phyloP scores from a whole-genome alignment of 805 yeast species.

The Yarrowia sp. region DNA sequence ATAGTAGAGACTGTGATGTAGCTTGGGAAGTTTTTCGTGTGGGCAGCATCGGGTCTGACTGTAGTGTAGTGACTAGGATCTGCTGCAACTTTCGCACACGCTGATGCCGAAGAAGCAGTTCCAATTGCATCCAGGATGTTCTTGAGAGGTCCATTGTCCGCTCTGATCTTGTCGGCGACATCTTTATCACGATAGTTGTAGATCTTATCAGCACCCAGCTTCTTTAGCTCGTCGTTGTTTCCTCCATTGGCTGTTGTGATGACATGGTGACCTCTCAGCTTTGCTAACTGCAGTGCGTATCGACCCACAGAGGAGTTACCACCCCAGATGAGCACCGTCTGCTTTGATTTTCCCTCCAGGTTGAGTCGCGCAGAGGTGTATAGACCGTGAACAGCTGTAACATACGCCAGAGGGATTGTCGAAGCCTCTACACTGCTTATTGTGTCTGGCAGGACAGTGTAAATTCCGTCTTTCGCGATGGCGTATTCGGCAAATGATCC shows the following conservation, averaged over 20 bases:
- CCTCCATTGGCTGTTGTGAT: not conserved
- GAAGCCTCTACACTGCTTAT: not conserved
- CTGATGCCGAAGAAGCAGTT: not conserved
- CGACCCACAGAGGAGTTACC: slow-evolving; percentile 15
- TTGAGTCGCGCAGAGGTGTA: not conserved
- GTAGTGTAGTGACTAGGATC: not conserved
- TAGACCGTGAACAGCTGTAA: slow-evolving; percentile 3
- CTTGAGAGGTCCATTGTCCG: not conserved
- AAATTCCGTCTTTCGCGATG: slow-evolving; percentile 13
- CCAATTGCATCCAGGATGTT: slow-evolving; percentile 12
- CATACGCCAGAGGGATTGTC: not conserved
- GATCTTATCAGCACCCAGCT: not conserved
- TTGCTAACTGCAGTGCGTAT: slow-evolving; percentile 3
- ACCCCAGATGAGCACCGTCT: slow-evolving; percentile 7
- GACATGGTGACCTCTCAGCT: not conserved
- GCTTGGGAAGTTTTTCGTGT: not conserved
- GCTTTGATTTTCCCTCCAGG: not conserved
- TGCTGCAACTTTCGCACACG: not conserved
- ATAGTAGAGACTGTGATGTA: not conserved
- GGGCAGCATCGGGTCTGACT: slow-evolving; percentile 11
- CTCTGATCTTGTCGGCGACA: not conserved
- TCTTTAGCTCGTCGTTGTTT: not conserved
- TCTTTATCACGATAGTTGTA: not conserved
- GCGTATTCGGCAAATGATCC: slow-evolving; percentile 13
- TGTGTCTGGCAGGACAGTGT: not conserved